A percentile compares a stretch with the other conserved stretches of the same genome.
Evolutionary conservation across 2,329 filamentous ascomycete species (phyloP).

Genomic region (Exophiala calicioides): DNA sequence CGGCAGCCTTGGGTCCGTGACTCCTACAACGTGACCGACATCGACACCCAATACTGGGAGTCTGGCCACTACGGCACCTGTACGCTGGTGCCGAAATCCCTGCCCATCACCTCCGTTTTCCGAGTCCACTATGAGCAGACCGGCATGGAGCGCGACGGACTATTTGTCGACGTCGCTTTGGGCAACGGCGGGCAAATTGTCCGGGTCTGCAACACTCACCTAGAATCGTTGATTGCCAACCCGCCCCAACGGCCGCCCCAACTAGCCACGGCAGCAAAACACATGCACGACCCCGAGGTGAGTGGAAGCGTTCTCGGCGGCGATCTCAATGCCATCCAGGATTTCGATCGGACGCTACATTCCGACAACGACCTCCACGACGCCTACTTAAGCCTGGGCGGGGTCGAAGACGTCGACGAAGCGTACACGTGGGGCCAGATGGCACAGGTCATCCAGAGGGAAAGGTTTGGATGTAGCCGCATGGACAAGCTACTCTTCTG

Average conservation of each 20-base stretch:
- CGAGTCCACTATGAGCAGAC: constrained; percentile 54
- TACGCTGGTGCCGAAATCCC: constrained; percentile 52
- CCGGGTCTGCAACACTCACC: constrained; percentile 58
- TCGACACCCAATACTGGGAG: constrained; percentile 48
- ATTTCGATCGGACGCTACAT: constrained; percentile 54
- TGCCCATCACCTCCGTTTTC: constrained; percentile 50
- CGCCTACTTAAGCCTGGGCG: constrained; percentile 55
- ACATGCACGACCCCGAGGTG: constrained; percentile 40
- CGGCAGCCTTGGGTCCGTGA: constrained; percentile 50
- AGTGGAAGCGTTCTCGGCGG: constrained; percentile 52
- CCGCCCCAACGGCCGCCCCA: constrained; percentile 55
- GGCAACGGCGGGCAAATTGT: constrained; percentile 34
- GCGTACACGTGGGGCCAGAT: constrained; percentile 63
- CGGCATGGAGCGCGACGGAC: constrained; percentile 54
- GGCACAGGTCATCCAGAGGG: constrained; percentile 42
- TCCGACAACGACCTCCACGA: constrained; percentile 53
- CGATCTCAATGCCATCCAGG: constrained; percentile 61
- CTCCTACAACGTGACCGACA: constrained; percentile 53
- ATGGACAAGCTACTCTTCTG: constrained; percentile 59
- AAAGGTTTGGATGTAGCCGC: constrained; percentile 52
- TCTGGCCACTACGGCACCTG: constrained; percentile 54
- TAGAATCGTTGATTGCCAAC: constrained; percentile 55
- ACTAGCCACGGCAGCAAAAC: constrained; percentile 46
- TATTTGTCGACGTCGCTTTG: constrained; percentile 55
- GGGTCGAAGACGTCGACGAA: constrained; percentile 51